These are phyloP conservation scores for Strobilomyces dryophilus DNA, from an alignment of 768 basidiomycete genomes.

Conservation along the genomic window DNA sequence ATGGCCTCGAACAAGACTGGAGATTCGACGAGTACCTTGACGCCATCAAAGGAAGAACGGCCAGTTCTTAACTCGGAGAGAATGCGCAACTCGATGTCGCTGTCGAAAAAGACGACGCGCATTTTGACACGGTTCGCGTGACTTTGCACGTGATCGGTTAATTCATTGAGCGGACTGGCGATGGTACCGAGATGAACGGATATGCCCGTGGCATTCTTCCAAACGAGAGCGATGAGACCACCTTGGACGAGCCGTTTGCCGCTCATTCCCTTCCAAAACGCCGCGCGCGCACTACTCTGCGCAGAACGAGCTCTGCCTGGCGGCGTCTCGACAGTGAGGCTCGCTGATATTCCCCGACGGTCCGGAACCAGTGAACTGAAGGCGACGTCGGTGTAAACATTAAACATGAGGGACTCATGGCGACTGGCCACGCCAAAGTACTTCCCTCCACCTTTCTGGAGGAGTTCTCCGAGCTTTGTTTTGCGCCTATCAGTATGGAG, in stretches of 20 bases:
- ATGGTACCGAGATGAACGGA: constrained; percentile 55
- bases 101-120: constrained; percentile 57
- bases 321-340: constrained; percentile 48
- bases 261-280: constrained; percentile 60
- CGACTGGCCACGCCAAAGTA: constrained; percentile 43
- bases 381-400: constrained; percentile 52
- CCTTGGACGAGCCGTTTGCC: constrained; percentile 59
- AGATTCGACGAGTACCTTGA: constrained; percentile 51
- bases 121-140: constrained; percentile 36
- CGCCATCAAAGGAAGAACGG: constrained; percentile 19
- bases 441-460: constrained; percentile 52
- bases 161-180: constrained; percentile 39
- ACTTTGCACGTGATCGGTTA: constrained; percentile 40
- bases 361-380: constrained; percentile 48
- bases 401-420: constrained; percentile 53
- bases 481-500: constrained; percentile 8
- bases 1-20: constrained; percentile 66
- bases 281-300: constrained; percentile 35
- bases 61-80: constrained; percentile 34
- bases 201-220: constrained; percentile 31
- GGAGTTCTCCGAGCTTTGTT: constrained; percentile 43
- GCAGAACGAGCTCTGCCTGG: constrained; percentile 49
- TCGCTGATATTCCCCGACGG: constrained; percentile 47
- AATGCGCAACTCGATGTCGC: constrained; percentile 46
- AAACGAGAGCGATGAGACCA: constrained; percentile 59